Conservation (phyloP, 352 stramenopile species). For the Phytophthora multivora region DNA sequence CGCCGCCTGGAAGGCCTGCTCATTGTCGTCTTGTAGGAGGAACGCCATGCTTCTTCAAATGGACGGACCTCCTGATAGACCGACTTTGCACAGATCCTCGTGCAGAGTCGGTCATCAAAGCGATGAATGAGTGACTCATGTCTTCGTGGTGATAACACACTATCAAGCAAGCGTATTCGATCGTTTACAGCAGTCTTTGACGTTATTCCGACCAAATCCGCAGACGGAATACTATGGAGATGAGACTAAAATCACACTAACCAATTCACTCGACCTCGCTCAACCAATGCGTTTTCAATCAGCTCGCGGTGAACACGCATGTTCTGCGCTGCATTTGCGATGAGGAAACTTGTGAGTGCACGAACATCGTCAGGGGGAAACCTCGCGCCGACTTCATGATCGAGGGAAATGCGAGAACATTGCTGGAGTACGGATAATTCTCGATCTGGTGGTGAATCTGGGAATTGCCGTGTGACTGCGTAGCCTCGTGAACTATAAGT, state of each 20-base stretch:
- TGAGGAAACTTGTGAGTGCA: slow-evolving; percentile 8
- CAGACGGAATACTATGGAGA: background rate
- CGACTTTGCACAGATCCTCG: no score
- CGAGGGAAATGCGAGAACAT: slow-evolving; percentile 17
- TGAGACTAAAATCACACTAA: background rate
- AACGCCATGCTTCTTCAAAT: slow-evolving; percentile 14
- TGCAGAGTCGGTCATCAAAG: no score
- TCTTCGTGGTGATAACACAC: no score
- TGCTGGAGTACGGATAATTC: slow-evolving; percentile 10
- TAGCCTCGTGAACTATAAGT: slow-evolving; percentile 57
- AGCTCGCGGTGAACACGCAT: slow-evolving; percentile 12
- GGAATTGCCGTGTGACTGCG: slow-evolving; percentile 48
- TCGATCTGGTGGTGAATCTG: background rate
- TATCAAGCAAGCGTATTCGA: no score
- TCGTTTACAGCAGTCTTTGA: no score
- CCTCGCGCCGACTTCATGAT: slow-evolving; percentile 10
- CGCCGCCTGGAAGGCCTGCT: slow-evolving; percentile 12
- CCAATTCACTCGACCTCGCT: background rate
- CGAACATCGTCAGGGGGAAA: slow-evolving; percentile 1
- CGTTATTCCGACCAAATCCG: no score
- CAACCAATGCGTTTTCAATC: slow-evolving; percentile 5
- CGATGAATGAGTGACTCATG: no score
- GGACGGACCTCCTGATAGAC: background rate
- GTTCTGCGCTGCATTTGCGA: slow-evolving; percentile 10
- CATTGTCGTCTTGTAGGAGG: slow-evolving; percentile 12